Evolutionary conservation across 495 filamentous ascomycete species (phyloP), one percentile per base, ranked within the genome.

Genomic region (Lasiosphaeria hispida): DNA sequence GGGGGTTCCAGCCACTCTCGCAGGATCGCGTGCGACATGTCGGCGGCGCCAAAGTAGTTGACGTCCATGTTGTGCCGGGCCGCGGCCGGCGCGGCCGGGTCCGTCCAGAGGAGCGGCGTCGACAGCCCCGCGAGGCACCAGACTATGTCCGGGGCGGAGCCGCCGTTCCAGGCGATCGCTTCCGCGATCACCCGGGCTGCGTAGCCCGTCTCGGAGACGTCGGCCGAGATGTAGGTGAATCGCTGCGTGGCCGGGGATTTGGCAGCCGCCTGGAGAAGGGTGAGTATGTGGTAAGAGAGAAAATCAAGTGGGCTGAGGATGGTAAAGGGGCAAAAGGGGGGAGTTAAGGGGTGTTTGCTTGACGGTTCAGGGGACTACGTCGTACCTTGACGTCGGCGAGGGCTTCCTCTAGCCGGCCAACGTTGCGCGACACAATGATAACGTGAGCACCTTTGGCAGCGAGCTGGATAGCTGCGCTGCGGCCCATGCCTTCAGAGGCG

Each of bases 401-500:
- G 8, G 89, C 87, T 18, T 72, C 75, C 60, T 90, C 74, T n/a
- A 97, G 90, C 67, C 92, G 95, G 47, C 71, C 69, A 30, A 82
- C 73, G 61, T 87, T 87, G 50, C 94, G 86, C 10, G 94, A 86
- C 41, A 96, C 87, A 55, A 98, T 84, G 58, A 92, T 83, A 13
- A 98, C 71, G 69, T 90, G 87, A 48, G 95, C 95, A 59, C 94
- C 94, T 77, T 90, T 94, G 53, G 75, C 71, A 4, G 94, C 82
- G 15, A 97, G 81, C 54, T 90, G 80, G 17, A 81, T 77, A 4
- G 85, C 92, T 14, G 87, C 82, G 57, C 80, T 83, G 64, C 80
- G 83, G 60, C 94, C 94, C 88, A 96, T 90, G 48, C 94, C 94
- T 68, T 96, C 88, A 1, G 95, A 97, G 52, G 85, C 93, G 39